Evolutionary conservation across 2,329 filamentous ascomycete species (phyloP).

Genomic region (Ceratocystiopsis sp.): DNA sequence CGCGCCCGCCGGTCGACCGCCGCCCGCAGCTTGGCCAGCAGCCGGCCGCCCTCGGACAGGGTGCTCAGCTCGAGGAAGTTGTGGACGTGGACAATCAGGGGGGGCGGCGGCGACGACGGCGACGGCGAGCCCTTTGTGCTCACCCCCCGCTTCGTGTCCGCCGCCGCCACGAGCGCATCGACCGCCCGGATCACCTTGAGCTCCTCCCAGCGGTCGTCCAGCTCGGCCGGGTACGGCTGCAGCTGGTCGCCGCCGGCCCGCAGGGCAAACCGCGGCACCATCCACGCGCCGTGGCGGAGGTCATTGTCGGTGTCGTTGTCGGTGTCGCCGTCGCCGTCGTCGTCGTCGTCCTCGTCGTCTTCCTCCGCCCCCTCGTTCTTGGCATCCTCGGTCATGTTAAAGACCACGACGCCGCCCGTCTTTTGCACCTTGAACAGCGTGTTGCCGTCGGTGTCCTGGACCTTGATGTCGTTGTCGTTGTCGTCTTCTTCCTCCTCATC

Average conservation of each 20-base stretch:
- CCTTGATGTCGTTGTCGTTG: too few relatives aligned
- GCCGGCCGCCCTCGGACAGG: conserved; percentile 48
- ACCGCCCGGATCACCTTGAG: conserved; percentile 42
- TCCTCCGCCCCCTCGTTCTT: too few relatives aligned
- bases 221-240: conserved; percentile 15
- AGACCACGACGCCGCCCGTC: too few relatives aligned
- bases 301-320: conserved; percentile 17
- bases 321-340: conserved; percentile 16
- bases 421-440: too few relatives aligned
- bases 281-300: neutral
- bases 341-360: neutral
- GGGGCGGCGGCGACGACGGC: conserved; percentile 1
- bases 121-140: too few relatives aligned
- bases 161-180: conserved; percentile 36
- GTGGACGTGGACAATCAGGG: conserved; percentile 58
- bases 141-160: conserved; percentile 14
- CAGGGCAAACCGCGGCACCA: conserved; percentile 9
- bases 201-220: conserved; percentile 39
- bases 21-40: conserved; percentile 53
- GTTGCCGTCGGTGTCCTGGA: too few relatives aligned
- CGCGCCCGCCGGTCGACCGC: conserved; percentile 56
- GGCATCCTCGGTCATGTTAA: too few relatives aligned
- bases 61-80: conserved; percentile 66
- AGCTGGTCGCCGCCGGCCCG: neutral
- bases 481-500: too few relatives aligned